Base-by-base conservation (phyloP, 164 flowering plant genomes). In the Warburgia ugandensis region DNA sequence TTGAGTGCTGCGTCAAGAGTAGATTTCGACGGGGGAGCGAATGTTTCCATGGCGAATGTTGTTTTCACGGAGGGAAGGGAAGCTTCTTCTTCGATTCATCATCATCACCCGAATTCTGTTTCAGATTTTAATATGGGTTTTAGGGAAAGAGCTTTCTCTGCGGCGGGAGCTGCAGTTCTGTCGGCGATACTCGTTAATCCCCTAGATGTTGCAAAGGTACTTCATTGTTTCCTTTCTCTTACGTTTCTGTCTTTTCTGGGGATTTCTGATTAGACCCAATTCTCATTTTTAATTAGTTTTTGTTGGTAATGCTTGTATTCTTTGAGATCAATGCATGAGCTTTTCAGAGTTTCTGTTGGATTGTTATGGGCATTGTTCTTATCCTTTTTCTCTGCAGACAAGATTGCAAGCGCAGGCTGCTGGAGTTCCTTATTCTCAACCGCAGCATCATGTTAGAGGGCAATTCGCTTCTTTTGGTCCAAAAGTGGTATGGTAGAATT, bases 361-460 rank as follows among this genome's bases (percentile, higher is more conserved):
- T 6, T 2, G 23, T 10, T 13, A 3, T 44, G 25, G 14, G 28
- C 1, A 31, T n/a, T n/a, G n/a, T n/a, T n/a, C n/a, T n/a, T n/a
- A n/a, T n/a, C n/a, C 13, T 58, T 40, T 4, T 31, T 5, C 36
- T 40, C 50, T 33, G 9, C 78, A 91, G 98, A 92, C 96, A 54
- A 83, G 96, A 74, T 68, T 92, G 83, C 98, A 92, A 65, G 86
- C 96, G 19, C 96, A 92, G 66, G 97, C 96, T 23, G 96, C 99
- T 41, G 96, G 94, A 53, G 86, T 68, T 44, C 64, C 66, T 31
- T 81, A 85, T 58, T 73, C 91, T 0, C 84, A 77, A 66, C 76
- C 85, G 23, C 56, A 76, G 12, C 76, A 83, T 50, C 77, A 74
- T 48, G 1, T 71, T 2, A 68, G 65, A 5, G 65, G 75, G 56